A percentile compares a stretch with the other conserved stretches of the same genome.
Conservation (phyloP, 352 stramenopile species). For the Phytophthora cajani region DNA sequence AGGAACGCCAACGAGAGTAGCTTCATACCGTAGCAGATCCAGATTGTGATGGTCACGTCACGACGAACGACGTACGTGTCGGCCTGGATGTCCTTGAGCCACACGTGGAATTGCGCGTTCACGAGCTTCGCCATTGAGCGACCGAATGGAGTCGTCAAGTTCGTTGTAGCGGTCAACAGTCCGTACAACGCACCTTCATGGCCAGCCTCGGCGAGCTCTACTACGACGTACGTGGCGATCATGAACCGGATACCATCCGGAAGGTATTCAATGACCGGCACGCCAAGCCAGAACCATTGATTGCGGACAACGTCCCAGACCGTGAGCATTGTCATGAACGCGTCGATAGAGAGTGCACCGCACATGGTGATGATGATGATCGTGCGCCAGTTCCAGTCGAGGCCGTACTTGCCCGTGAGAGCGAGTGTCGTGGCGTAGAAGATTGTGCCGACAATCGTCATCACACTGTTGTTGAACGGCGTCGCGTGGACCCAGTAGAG, state of each 20-base stretch:
- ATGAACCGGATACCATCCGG: conserved; percentile 63
- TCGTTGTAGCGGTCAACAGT: conserved; percentile 54
- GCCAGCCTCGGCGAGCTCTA: conserved; percentile 56
- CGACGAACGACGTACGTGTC: conserved; percentile 54
- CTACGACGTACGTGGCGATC: conserved; percentile 58
- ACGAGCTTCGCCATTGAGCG: conserved; percentile 54
- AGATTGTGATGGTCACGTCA: conserved; percentile 64
- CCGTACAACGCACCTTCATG: conserved; percentile 61
- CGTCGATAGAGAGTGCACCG: conserved; percentile 44
- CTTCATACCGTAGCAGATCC: conserved; percentile 62
- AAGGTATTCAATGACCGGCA: conserved; percentile 55
- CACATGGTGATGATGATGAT: conserved; percentile 43
- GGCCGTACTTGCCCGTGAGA: conserved; percentile 46
- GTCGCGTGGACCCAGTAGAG: conserved; percentile 61
- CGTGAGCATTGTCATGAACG: conserved; percentile 55
- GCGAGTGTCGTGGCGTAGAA: conserved; percentile 47
- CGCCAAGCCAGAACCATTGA: conserved; percentile 66
- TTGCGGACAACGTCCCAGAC: conserved; percentile 56
- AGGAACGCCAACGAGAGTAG: conserved; percentile 54
- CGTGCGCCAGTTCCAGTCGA: conserved; percentile 64
- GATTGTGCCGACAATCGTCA: conserved; percentile 50
- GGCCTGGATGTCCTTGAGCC: conserved; percentile 47
- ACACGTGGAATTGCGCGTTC: conserved; percentile 55
- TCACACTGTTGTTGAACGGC: conserved; percentile 60
- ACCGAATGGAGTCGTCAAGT: conserved; percentile 51